phyloP scores from a whole-genome alignment of 148 eudicot genomes.

The Gaultheria prostrata region DNA sequence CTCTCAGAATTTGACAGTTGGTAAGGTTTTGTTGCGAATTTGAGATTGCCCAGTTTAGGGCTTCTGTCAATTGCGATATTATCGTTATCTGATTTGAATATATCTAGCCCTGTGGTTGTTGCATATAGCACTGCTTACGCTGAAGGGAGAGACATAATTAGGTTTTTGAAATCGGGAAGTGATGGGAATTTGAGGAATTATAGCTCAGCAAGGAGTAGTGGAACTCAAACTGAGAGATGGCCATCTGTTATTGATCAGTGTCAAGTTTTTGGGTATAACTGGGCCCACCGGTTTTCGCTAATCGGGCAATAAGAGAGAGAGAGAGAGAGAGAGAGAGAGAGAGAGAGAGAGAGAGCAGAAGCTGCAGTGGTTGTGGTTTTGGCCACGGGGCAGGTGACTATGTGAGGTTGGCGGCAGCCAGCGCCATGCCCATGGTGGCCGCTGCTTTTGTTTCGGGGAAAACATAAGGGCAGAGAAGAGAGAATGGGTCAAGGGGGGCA shows the following conservation, averaged over 20 bases:
- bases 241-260: constrained; percentile 76
- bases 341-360: no score
- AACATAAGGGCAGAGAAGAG: no score
- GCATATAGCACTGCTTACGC: neutral
- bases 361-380: no score
- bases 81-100: neutral
- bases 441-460: no score
- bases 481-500: no score
- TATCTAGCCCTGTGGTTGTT: neutral
- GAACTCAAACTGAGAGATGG: constrained; percentile 41
- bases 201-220: constrained; percentile 25
- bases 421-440: no score
- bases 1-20: neutral
- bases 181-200: neutral
- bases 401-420: no score
- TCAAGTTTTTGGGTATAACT: constrained; percentile 53
- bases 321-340: no score
- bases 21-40: neutral
- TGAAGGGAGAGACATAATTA: neutral
- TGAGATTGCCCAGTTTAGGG: neutral
- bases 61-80: neutral
- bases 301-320: no score
- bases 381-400: no score
- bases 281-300: no score
- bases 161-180: neutral